Conservation (phyloP, 2,329 filamentous ascomycete species). For the Exophiala spinifera region DNA sequence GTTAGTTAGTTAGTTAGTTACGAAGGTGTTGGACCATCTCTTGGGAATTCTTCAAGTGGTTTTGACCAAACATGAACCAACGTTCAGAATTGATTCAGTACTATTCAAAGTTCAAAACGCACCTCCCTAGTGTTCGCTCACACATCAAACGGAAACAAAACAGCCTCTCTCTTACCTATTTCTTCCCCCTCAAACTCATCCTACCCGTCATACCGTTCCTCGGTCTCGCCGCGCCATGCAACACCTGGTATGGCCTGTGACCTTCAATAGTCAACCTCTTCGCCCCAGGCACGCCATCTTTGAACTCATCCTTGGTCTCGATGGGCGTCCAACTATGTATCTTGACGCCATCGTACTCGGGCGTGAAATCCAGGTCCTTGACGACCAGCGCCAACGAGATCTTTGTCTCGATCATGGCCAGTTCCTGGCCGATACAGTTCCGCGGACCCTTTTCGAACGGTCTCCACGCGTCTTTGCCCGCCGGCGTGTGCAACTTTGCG, state of each 20-base stretch:
- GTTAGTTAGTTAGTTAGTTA: no score
- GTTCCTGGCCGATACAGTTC: conserved; percentile 57
- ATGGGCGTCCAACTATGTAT: conserved; percentile 14
- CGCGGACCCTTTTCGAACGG: conserved; percentile 55
- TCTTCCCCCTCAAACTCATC: conserved; percentile 13
- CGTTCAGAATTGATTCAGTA: no score
- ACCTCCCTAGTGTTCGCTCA: no score
- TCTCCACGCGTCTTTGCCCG: conserved; percentile 50
- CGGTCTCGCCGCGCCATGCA: conserved; percentile 22
- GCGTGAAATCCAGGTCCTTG: conserved; percentile 50
- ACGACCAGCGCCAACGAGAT: conserved; percentile 50
- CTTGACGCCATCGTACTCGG: conserved; percentile 36
- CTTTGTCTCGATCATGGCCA: conserved; percentile 53
- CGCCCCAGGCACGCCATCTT: conserved; percentile 1
- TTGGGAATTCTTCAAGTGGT: no score
- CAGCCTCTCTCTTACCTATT: neutral
- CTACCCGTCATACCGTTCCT: conserved; percentile 22
- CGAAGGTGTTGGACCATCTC: no score
- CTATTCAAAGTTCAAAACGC: no score
- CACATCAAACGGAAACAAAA: no score
- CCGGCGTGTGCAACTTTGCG: conserved; percentile 34
- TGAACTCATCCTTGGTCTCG: conserved; percentile 20
- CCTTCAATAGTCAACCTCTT: conserved; percentile 23
- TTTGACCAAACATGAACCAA: no score
- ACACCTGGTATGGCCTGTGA: conserved; percentile 21